These are phyloP conservation scores for Vitis rupestris DNA, from an alignment of 164 flowering plant genomes.

Conservation along the genomic window DNA sequence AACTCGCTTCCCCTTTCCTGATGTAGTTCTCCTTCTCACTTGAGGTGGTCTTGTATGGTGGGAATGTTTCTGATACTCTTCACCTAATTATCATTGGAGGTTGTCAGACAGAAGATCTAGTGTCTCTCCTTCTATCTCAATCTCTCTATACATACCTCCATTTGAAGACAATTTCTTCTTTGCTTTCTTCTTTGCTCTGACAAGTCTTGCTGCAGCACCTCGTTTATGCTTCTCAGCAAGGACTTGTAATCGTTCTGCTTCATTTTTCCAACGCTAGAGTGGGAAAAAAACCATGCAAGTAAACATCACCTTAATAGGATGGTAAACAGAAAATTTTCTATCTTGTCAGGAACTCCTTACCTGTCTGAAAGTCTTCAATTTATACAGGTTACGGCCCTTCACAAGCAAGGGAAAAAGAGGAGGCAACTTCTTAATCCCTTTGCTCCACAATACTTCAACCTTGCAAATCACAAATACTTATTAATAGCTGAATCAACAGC, in stretches of 20 bases:
- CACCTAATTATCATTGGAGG: slow-evolving; percentile 9
- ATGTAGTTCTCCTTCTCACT: slow-evolving; percentile 8
- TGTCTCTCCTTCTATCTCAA: not conserved
- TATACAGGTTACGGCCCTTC: slow-evolving; percentile 72
- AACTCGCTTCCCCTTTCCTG: slow-evolving; percentile 10
- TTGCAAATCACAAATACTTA: slow-evolving; percentile 17
- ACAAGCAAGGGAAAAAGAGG: slow-evolving; percentile 68
- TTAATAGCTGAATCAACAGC: not conserved
- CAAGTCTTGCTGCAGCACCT: slow-evolving; percentile 56
- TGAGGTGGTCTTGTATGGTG: slow-evolving; percentile 16
- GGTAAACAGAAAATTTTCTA: not conserved
- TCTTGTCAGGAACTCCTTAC: slow-evolving; percentile 16
- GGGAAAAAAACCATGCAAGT: not conserved
- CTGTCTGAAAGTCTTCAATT: slow-evolving; percentile 58
- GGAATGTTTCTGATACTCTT: slow-evolving; percentile 15
- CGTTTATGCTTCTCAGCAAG: slow-evolving; percentile 61
- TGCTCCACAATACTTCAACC: slow-evolving; percentile 75
- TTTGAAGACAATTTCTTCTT: slow-evolving; percentile 13
- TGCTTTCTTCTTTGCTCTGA: slow-evolving; percentile 34
- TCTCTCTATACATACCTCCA: slow-evolving; percentile 27
- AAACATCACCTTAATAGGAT: not conserved
- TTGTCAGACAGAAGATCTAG: not conserved
- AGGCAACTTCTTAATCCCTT: slow-evolving; percentile 51
- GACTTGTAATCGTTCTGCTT: slow-evolving; percentile 43
- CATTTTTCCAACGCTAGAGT: slow-evolving; percentile 54